phyloP scores from a whole-genome alignment of 192 early-diverging fungal genomes.

The Podila epigama region DNA sequence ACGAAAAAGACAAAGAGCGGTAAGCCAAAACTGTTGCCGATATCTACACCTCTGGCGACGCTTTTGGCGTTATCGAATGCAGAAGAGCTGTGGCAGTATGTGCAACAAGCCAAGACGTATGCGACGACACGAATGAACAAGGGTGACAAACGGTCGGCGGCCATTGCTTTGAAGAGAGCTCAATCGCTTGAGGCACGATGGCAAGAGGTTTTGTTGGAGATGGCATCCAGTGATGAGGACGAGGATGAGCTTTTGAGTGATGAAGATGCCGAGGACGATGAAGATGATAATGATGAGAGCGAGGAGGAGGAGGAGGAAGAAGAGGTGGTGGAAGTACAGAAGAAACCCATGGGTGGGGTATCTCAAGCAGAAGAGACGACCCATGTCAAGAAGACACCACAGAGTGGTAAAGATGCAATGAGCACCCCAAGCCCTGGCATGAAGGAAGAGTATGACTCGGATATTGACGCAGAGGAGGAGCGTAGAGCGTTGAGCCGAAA shows the following conservation, averaged over 20 bases:
- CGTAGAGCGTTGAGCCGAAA: slow-evolving; percentile 6
- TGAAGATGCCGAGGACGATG: slow-evolving; percentile 24
- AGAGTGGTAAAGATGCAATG: no score
- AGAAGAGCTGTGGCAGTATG: slow-evolving; percentile 43
- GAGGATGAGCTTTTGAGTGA: slow-evolving; percentile 30
- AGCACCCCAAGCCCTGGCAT: not conserved
- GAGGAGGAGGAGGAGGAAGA: slow-evolving; percentile 14
- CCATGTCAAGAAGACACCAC: not conserved
- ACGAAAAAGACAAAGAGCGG: slow-evolving; percentile 13
- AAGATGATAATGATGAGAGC: not conserved
- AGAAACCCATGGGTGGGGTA: not conserved
- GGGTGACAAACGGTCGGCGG: slow-evolving; percentile 37
- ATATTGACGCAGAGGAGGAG: slow-evolving; percentile 16
- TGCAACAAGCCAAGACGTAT: slow-evolving; percentile 45
- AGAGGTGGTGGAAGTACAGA: not conserved
- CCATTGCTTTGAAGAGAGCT: slow-evolving; percentile 38
- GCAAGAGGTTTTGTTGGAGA: slow-evolving; percentile 41
- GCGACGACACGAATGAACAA: slow-evolving; percentile 45
- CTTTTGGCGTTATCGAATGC: slow-evolving; percentile 21
- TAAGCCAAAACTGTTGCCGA: slow-evolving; percentile 31
- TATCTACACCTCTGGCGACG: slow-evolving; percentile 37
- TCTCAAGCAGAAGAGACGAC: not conserved
- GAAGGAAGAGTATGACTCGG: slow-evolving; percentile 1
- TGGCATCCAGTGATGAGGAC: slow-evolving; percentile 45
- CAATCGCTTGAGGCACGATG: slow-evolving; percentile 37